Evolutionary conservation across 140 eudicot species (phyloP), one percentile per base, ranked within the genome.

Genomic region (Stevia rebaudiana): DNA sequence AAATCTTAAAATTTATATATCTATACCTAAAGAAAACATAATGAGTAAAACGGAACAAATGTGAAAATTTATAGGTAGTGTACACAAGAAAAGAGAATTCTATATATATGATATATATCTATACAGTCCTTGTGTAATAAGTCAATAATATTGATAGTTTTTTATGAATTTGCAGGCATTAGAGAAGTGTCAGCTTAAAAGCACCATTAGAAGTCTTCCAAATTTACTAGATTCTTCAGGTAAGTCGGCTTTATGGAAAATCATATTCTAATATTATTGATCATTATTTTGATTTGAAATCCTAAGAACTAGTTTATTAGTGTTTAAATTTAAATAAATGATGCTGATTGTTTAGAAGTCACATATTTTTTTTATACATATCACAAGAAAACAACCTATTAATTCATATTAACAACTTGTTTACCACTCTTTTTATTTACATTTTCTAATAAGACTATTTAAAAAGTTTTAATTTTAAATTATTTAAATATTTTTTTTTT

Each of bases 141-240:
- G 33, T 28, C 4, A 4, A 28, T 28, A 22, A 47, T 25, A 22
- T 66, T 33, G 7, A 31, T 16, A 49, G n/a, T 11, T 23, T 46
- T 13, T 39, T 58, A 36, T 67, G 54, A 67, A 25, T 25, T 58
- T 78, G 6, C 72, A 86, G 94, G 95, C 94, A 28, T 71, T 90
- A 24, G 90, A 86, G 63, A 90, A 86, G 79, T 86, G 97, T 61
- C 95, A 86, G 59, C 95, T 90, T 15, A 84, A 86, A 79, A 78
- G 52, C 49, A 82, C 78, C 65, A 76, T 90, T 68, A 69, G 75
- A 40, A 65, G 68, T 65, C 95, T 90, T 42, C 90, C 97, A 69
- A 78, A 76, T 75, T 73, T 83, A 74, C 74, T 90, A 3, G 90
- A 90, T 64, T 80, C 94, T 33, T 84, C 90, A 7, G 97, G 97